phyloP scores from a whole-genome alignment of 2,329 filamentous ascomycete species.

The Phaeomoniella chlamydospora region DNA sequence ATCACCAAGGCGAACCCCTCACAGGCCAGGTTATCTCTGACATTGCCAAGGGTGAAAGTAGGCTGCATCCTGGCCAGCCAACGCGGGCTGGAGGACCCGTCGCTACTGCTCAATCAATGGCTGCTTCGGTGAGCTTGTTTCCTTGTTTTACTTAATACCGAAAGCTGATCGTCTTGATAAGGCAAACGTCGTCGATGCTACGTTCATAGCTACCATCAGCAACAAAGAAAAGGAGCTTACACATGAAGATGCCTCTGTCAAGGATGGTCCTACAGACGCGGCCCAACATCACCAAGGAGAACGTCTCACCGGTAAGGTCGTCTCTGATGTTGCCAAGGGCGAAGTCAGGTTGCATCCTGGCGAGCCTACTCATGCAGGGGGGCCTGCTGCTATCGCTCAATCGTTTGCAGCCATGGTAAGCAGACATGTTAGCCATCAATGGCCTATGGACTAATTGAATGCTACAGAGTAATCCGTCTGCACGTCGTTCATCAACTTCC shows the following conservation, averaged over 20 bases:
- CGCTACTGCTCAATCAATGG: conserved; percentile 17
- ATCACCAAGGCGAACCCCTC: conserved; percentile 19
- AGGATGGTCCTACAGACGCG: conserved; percentile 23
- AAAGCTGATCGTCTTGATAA: neutral
- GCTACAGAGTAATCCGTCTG: too few species aligned
- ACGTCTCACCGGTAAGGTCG: conserved; percentile 16
- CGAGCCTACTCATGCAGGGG: conserved; percentile 6
- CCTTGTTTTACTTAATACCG: too few species aligned
- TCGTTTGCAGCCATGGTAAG: neutral
- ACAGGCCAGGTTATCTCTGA: conserved; percentile 20
- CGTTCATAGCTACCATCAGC: conserved; percentile 24
- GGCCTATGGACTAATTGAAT: too few species aligned
- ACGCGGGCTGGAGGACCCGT: conserved; percentile 23
- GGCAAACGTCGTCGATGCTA: neutral
- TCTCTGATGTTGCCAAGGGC: conserved; percentile 25
- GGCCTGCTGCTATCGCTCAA: conserved; percentile 2
- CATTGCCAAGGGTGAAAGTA: conserved; percentile 26
- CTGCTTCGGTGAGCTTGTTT: neutral
- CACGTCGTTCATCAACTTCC: too few species aligned
- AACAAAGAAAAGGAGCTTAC: conserved; percentile 23
- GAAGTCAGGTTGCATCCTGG: conserved; percentile 22
- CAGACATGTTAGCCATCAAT: too few species aligned
- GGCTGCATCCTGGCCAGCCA: conserved; percentile 18
- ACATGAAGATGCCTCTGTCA: conserved; percentile 16
- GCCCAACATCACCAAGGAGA: conserved; percentile 22